Percentiles rank a stretch among this genome's conserved stretches.
These are phyloP conservation scores for Cephalotrichum gorgonifer DNA, from an alignment of 2,329 filamentous ascomycete species.

Conservation along the genomic window DNA sequence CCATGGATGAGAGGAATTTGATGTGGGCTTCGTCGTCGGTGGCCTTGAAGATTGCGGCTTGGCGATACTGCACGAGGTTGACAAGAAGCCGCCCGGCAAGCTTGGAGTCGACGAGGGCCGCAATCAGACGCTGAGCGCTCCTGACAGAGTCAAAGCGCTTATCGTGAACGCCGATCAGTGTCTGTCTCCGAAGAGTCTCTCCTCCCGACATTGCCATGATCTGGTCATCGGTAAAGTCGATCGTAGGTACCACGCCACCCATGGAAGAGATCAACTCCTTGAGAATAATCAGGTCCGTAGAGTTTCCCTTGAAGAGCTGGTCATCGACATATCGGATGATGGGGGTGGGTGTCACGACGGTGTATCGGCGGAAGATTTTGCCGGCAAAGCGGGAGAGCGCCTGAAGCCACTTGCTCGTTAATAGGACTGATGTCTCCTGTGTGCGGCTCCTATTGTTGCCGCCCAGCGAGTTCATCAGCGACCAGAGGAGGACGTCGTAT, in stretches of 20 bases:
- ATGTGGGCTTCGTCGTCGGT: slow-evolving; percentile 67
- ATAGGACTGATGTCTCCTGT: slow-evolving; percentile 50
- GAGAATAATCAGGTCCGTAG: slow-evolving; percentile 82
- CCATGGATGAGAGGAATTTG: slow-evolving; percentile 77
- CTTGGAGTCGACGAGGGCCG: slow-evolving; percentile 64
- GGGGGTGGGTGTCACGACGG: slow-evolving; percentile 71
- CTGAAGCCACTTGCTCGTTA: slow-evolving; percentile 87
- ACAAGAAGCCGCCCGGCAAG: slow-evolving; percentile 78
- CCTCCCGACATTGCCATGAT: slow-evolving; percentile 83
- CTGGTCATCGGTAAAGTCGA: slow-evolving; percentile 81
- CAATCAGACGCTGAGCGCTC: slow-evolving; percentile 71
- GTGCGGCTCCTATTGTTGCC: slow-evolving; percentile 53
- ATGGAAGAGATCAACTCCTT: slow-evolving; percentile 86
- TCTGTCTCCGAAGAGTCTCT: slow-evolving; percentile 66
- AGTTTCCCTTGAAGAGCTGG: slow-evolving; percentile 72
- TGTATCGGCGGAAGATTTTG: slow-evolving; percentile 78
- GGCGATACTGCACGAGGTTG: slow-evolving; percentile 80
- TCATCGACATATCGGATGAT: slow-evolving; percentile 83
- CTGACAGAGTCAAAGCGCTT: slow-evolving; percentile 65
- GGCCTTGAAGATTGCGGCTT: slow-evolving; percentile 70
- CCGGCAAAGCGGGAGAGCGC: slow-evolving; percentile 86
- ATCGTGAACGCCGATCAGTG: slow-evolving; percentile 70
- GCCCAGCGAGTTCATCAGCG: slow-evolving; percentile 63
- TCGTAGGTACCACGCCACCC: slow-evolving; percentile 82
- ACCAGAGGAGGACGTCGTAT: slow-evolving; percentile 91